A percentile compares a stretch with the other conserved stretches of the same genome.
Conservation (phyloP, 768 basidiomycete species). For the Trametes cinnabarina region DNA sequence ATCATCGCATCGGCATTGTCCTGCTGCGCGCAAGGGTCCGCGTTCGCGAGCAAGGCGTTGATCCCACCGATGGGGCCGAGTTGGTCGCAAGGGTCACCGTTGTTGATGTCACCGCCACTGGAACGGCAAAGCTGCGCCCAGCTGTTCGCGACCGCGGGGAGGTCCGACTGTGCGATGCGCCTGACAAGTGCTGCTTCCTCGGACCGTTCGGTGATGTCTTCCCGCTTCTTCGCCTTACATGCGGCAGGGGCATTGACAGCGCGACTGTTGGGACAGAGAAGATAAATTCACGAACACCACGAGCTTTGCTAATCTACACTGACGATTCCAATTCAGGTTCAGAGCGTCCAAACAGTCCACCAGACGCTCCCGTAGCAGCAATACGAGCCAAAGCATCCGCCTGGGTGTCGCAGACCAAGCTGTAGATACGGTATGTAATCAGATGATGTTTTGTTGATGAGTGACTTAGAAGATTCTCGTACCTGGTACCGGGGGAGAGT, state of each 20-base stretch:
- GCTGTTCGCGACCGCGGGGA: not conserved
- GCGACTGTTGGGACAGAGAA: conserved; percentile 1
- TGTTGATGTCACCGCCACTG: conserved; percentile 13
- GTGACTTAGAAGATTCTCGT: conserved; percentile 6
- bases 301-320: conserved; percentile 8
- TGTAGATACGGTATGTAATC: not conserved
- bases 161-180: not conserved
- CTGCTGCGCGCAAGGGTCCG: conserved; percentile 50
- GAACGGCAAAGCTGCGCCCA: not conserved
- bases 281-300: conserved; percentile 1
- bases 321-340: conserved; percentile 11
- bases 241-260: conserved; percentile 3
- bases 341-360: conserved; percentile 26
- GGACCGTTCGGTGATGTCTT: not conserved
- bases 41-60: conserved; percentile 44
- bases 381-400: conserved; percentile 27
- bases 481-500: conserved; percentile 36
- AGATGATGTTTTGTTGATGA: not conserved
- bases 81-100: conserved; percentile 40
- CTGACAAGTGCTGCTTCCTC: not conserved
- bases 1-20: conserved; percentile 50
- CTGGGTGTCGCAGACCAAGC: conserved; percentile 22
- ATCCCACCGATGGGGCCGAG: conserved; percentile 41
- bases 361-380: conserved; percentile 21
- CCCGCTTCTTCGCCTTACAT: conserved; percentile 5